Evolutionary conservation across 257 asterid genomes (phyloP), one percentile per base, ranked within the genome.

Genomic region (Mitragyna speciosa): DNA sequence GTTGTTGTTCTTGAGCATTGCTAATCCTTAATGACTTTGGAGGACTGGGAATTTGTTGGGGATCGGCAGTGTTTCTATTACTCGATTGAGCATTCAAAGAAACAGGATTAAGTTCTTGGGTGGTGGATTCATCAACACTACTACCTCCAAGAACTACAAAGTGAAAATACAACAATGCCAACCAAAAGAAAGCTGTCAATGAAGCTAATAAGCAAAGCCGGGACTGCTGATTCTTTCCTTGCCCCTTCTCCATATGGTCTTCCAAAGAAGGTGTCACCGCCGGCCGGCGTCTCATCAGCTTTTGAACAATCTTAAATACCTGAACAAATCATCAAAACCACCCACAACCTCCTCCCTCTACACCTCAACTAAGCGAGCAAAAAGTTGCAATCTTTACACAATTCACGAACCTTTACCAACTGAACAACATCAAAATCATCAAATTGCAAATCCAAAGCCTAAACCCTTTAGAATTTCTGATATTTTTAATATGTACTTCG

Each of bases 241-340:
- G 89, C 63, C 91, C 91, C 68, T 85, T 91, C 88, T 92, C 97
- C 97, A 92, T 92, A 64, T 41, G 61, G 9, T 71, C 87, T 41
- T 78, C 87, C 22, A 80, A 80, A 0, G 81, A 81, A 43, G 72
- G 78, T 30, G 73, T 51, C 41, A 83, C 87, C 80, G 89, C 80
- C 28, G 83, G 82, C 36, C 94, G 92, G 83, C 92, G 96, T 82
- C 95, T 87, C 92, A 94, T 89, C 85, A 85, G 84, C 75, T 54
- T 72, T 71, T 68, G 47, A n/a, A 48, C 66, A 22, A 52, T 20
- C 69, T 12, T 10, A 45, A 59, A 59, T 24, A 47, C 64, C 39
- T 52, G 71, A 69, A 54, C 69, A 76, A 28, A 33, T 33, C 39
- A 79, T 33, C 9, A 56, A 15, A 64, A 66, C 79, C 51, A 51